Conservation (phyloP, 192 early-diverging fungal species). For the Gigaspora rosea region DNA sequence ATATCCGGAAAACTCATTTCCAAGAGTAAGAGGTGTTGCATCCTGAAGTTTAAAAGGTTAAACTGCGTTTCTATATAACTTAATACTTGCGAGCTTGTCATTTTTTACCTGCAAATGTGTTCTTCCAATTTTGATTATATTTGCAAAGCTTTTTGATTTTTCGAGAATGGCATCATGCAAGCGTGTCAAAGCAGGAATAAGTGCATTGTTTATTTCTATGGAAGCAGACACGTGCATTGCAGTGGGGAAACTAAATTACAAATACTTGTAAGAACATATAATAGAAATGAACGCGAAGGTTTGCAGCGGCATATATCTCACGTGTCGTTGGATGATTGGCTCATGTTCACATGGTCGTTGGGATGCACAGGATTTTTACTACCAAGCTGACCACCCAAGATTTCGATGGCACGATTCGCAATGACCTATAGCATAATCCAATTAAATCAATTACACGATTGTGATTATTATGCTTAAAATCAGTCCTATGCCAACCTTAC, state of each 20-base stretch:
- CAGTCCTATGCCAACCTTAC: constrained; percentile 14
- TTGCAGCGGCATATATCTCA: constrained; percentile 33
- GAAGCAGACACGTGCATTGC: constrained; percentile 99
- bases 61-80: too few relatives aligned
- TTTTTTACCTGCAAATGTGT: constrained; percentile 82
- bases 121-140: constrained; percentile 99
- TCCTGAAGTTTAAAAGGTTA: constrained; percentile 47
- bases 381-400: constrained; percentile 88
- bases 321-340: constrained; percentile 97
- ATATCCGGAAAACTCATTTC: constrained; percentile 99
- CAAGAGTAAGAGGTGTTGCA: constrained; percentile 95
- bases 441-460: neutral
- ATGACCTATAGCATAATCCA: constrained; percentile 71
- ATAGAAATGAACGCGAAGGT: neutral
- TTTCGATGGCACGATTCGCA: constrained; percentile 97
- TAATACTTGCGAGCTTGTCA: too few relatives aligned
- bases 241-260: constrained; percentile 77
- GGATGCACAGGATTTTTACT: constrained; percentile 96
- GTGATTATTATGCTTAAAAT: constrained; percentile 10
- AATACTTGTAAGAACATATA: neutral
- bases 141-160: constrained; percentile 79
- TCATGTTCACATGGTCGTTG: constrained; percentile 99
- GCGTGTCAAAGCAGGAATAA: constrained; percentile 83
- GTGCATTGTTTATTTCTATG: constrained; percentile 75
- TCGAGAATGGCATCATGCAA: constrained; percentile 78